Conservation (phyloP, 306 rosid species). For the Lathyrus oleraceus region DNA sequence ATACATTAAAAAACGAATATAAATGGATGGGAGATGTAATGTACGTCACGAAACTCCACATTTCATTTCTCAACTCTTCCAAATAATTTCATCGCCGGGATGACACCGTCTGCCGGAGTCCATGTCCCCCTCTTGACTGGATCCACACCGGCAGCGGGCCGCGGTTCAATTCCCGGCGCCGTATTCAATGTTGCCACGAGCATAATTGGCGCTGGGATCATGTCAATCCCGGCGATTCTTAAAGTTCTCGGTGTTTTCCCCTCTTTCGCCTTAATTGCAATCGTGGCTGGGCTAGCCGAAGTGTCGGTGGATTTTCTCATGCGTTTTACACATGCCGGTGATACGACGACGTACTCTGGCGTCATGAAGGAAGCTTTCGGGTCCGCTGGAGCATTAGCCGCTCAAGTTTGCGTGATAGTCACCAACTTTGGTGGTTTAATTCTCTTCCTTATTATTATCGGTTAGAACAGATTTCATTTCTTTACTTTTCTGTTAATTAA, state of each 20-base stretch:
- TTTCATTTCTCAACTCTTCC: not conserved
- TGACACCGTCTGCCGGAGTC: conserved; percentile 58
- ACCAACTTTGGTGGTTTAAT: conserved; percentile 78
- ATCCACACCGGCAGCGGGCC: not conserved
- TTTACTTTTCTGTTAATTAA: not conserved
- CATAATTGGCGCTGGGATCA: conserved; percentile 88
- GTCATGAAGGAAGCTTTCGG: conserved; percentile 89
- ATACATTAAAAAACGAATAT: not conserved
- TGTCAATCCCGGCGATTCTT: conserved; percentile 90
- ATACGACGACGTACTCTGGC: conserved; percentile 79
- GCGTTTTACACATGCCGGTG: conserved; percentile 78
- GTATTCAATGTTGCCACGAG: conserved; percentile 83
- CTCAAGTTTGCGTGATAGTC: conserved; percentile 68
- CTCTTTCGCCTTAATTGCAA: conserved; percentile 49
- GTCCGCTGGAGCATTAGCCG: conserved; percentile 50
- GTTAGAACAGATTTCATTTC: conserved; percentile 33
- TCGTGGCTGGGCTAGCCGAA: conserved; percentile 63
- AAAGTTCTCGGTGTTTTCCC: conserved; percentile 85
- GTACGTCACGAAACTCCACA: not conserved
- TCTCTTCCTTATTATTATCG: conserved; percentile 78
- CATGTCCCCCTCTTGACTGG: conserved; percentile 53
- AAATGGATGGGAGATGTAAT: not conserved
- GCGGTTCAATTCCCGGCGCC: conserved; percentile 65
- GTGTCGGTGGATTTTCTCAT: conserved; percentile 73
- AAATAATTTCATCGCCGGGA: conserved; percentile 24